Conservation (phyloP, 495 filamentous ascomycete species). For the Neurospora hispaniola region DNA sequence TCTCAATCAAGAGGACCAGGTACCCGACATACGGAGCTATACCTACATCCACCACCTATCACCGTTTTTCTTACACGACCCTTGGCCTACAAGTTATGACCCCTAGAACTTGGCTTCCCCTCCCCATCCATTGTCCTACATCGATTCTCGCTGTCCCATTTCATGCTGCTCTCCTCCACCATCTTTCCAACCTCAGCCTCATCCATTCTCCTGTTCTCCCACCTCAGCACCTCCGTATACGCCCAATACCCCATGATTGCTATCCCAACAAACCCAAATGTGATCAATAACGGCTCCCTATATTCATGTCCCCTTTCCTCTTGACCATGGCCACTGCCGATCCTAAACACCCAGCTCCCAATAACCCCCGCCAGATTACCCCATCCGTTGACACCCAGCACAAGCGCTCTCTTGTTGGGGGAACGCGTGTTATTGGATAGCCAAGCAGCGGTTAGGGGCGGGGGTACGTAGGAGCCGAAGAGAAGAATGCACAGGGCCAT, state of each 20-base stretch:
- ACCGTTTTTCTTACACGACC: not conserved
- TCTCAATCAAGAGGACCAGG: not conserved
- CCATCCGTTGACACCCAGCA: constrained; percentile 50
- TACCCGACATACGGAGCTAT: not conserved
- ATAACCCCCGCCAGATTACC: constrained; percentile 49
- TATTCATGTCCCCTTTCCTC: not conserved
- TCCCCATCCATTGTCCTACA: not conserved
- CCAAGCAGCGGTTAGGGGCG: constrained; percentile 49
- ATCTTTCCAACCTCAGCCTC: not conserved
- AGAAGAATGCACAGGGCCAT: constrained; percentile 43
- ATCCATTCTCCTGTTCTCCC: not conserved
- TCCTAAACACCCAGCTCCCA: constrained; percentile 32
- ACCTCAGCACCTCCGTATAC: constrained; percentile 11
- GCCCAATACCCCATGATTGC: constrained; percentile 32
- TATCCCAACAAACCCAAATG: constrained; percentile 29
- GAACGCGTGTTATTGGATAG: constrained; percentile 39
- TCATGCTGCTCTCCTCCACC: not conserved
- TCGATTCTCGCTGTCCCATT: not conserved
- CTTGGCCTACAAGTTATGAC: not conserved
- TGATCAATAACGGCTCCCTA: constrained; percentile 30
- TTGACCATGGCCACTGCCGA: constrained; percentile 12
- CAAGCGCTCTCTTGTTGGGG: constrained; percentile 37
- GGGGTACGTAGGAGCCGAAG: constrained; percentile 41
- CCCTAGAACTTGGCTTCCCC: not conserved
- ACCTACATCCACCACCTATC: not conserved